These are phyloP conservation scores for Diaporthe ilicicola DNA, from an alignment of 2,329 filamentous ascomycete genomes.

Conservation along the genomic window DNA sequence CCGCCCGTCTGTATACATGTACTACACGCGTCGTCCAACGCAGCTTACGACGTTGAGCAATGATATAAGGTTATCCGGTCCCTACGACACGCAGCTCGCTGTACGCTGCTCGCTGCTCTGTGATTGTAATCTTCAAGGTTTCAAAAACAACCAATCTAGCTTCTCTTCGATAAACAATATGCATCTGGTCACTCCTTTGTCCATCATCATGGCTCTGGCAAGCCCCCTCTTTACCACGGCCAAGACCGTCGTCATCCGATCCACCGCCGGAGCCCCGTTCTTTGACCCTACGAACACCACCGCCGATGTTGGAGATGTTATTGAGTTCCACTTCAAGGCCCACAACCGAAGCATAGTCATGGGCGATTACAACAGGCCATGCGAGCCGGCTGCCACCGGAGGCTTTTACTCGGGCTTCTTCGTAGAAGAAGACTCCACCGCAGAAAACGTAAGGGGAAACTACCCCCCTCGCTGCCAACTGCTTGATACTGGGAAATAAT, in stretches of 20 bases:
- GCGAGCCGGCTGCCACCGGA: conserved; percentile 49
- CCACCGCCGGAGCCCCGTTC: conserved; percentile 44
- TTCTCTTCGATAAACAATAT: neutral
- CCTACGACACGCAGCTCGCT: neutral
- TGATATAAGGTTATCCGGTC: neutral
- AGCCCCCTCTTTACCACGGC: conserved; percentile 27
- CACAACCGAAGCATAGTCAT: conserved; percentile 59
- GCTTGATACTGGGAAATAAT: neutral
- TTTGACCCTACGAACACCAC: conserved; percentile 54
- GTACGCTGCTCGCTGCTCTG: no score
- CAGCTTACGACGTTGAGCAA: neutral
- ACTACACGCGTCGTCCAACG: neutral
- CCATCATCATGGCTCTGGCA: neutral
- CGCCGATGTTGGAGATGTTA: conserved; percentile 55
- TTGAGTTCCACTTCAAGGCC: conserved; percentile 62
- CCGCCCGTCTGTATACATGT: neutral
- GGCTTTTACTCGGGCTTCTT: conserved; percentile 59
- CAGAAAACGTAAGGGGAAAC: conserved; percentile 35
- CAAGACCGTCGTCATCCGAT: conserved; percentile 47
- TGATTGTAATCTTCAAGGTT: neutral
- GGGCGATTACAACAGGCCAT: conserved; percentile 57
- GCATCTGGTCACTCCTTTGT: neutral
- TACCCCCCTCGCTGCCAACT: no score
- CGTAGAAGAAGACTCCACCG: conserved; percentile 39
- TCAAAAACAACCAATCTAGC: neutral